Evolutionary conservation across 2,329 filamentous ascomycete genomes (phyloP).

Genomic region (Fusarium sp.): DNA sequence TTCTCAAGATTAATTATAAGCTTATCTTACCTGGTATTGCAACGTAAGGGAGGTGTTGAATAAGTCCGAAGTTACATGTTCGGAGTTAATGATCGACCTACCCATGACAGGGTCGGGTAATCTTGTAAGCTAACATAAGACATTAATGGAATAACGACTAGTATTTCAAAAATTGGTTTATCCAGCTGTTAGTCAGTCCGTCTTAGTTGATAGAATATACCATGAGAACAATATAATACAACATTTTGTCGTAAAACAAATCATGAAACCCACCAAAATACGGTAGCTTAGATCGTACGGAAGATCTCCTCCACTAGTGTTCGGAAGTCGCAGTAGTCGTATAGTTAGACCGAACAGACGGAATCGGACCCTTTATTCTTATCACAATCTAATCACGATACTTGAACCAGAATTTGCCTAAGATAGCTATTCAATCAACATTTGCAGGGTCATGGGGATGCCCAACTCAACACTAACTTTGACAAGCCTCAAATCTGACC

Average conservation of each 20-base stretch:
- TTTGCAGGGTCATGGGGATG: neutral
- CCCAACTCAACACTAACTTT: neutral
- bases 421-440: no score
- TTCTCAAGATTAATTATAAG: no score
- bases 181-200: no score
- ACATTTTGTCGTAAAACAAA: neutral
- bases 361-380: neutral
- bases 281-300: neutral
- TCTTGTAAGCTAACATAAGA: no score
- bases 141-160: no score
- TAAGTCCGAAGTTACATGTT: neutral
- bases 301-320: neutral
- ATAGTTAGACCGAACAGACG: neutral
- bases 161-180: no score
- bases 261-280: neutral
- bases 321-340: neutral
- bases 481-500: no score
- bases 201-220: no score
- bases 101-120: no score
- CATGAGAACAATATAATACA: neutral
- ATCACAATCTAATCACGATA: neutral
- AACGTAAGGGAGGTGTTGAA: fast-evolving
- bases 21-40: neutral
- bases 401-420: no score
- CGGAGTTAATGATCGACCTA: neutral